Conservation (phyloP, 129 eudicot species). For the Centella asiatica region DNA sequence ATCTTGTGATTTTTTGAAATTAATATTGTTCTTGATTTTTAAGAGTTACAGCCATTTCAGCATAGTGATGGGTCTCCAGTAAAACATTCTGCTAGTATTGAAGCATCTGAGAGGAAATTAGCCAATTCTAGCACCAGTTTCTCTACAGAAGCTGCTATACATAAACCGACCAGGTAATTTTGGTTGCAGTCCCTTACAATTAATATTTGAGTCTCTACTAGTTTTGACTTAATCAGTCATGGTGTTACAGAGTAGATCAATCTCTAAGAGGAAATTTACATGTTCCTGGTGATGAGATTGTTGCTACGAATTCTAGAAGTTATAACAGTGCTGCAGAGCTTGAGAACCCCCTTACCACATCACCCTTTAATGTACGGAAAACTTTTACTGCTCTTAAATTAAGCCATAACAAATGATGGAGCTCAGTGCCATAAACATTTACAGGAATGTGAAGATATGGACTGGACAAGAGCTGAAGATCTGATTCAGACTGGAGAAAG, state of each 20-base stretch:
- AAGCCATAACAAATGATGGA: slow-evolving; percentile 3
- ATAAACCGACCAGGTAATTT: slow-evolving; percentile 62
- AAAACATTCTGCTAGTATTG: slow-evolving; percentile 8
- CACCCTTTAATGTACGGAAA: slow-evolving; percentile 39
- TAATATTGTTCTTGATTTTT: slow-evolving; percentile 14
- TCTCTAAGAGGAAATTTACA: slow-evolving; percentile 30
- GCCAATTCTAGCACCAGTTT: slow-evolving; percentile 9
- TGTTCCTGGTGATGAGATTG: slow-evolving; percentile 14
- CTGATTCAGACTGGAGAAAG: slow-evolving; percentile 48
- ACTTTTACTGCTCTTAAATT: not conserved
- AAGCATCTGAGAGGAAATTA: slow-evolving; percentile 4
- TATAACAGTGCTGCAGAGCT: slow-evolving; percentile 22
- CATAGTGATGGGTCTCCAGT: slow-evolving; percentile 15
- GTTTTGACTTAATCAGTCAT: slow-evolving; percentile 11
- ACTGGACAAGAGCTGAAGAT: slow-evolving; percentile 71
- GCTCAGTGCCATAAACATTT: slow-evolving; percentile 13
- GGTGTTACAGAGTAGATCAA: slow-evolving; percentile 54
- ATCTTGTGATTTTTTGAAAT: slow-evolving; percentile 1
- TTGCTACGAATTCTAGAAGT: slow-evolving; percentile 23
- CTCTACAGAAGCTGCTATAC: slow-evolving; percentile 42
- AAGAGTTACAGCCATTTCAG: slow-evolving; percentile 48
- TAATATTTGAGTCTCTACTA: not conserved
- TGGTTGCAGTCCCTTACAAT: not conserved
- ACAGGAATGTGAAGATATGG: slow-evolving; percentile 62
- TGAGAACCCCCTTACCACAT: slow-evolving; percentile 35